Evolutionary conservation across 2,329 filamentous ascomycete genomes (phyloP).

Genomic region (Rhexocercosporidium sp.): DNA sequence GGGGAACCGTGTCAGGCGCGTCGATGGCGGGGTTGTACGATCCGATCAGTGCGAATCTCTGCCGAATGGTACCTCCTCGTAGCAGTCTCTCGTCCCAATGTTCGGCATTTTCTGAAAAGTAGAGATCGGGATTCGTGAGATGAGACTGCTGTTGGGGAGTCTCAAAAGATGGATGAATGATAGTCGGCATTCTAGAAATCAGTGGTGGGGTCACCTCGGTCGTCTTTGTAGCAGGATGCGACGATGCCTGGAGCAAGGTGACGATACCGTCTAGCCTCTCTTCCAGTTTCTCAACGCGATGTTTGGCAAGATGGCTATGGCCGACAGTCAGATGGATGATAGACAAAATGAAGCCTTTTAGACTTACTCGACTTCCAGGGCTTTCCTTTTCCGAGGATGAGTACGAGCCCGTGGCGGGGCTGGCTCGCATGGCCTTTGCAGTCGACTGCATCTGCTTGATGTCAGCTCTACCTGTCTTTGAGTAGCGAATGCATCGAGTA

Average conservation of each 20-base stretch:
- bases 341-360: background rate
- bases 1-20: background rate
- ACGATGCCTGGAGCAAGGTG: constrained; percentile 23
- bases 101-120: background rate
- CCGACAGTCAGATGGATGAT: background rate
- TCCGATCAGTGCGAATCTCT: constrained; percentile 12
- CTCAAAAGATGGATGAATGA: background rate
- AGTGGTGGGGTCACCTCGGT: background rate
- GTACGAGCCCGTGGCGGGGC: constrained; percentile 12
- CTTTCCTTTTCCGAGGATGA: constrained; percentile 21
- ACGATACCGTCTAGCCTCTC: constrained; percentile 32
- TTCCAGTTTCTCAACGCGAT: constrained; percentile 31
- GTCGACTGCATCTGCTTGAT: constrained; percentile 26
- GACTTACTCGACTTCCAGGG: constrained; percentile 17
- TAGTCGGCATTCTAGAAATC: background rate
- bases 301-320: constrained; percentile 18
- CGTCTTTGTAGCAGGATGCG: constrained; percentile 5
- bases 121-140: background rate
- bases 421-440: constrained; percentile 29
- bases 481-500: background rate
- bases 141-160: background rate
- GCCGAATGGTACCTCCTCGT: constrained; percentile 8
- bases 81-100: constrained; percentile 19
- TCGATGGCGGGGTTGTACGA: background rate
- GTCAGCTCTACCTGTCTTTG: background rate